phyloP scores from a whole-genome alignment of 2,329 filamentous ascomycete genomes.

The Drechslerella stenobrocha region DNA sequence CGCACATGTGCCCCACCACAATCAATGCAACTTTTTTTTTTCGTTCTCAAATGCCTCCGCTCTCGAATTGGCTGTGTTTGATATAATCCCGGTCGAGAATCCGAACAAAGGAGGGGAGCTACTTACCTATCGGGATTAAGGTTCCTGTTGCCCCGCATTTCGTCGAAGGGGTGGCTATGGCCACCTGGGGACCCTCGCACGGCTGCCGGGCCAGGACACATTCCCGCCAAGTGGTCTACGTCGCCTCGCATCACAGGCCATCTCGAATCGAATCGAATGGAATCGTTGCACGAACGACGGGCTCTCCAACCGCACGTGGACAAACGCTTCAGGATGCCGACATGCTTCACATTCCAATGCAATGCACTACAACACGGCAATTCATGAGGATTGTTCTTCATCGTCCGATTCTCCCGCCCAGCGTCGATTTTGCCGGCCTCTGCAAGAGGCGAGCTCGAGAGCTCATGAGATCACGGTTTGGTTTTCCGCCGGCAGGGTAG shows the following conservation, averaged over 20 bases:
- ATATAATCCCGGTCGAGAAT: constrained; percentile 4
- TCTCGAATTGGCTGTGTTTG: not conserved
- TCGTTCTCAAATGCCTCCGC: too few relatives aligned
- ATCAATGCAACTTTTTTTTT: too few relatives aligned
- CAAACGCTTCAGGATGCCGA: not conserved
- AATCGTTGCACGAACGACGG: not conserved
- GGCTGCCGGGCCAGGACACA: too few relatives aligned
- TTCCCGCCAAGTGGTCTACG: too few relatives aligned
- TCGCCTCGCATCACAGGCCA: too few relatives aligned
- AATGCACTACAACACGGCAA: not conserved
- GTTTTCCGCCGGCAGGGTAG: too few relatives aligned
- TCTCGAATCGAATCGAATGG: not conserved
- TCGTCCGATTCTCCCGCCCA: too few relatives aligned
- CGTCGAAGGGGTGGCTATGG: constrained; percentile 4
- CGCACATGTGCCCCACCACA: too few relatives aligned
- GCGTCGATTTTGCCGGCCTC: too few relatives aligned
- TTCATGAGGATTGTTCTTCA: not conserved
- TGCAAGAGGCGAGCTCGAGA: not conserved
- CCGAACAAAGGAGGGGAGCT: not conserved
- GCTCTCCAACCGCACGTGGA: not conserved
- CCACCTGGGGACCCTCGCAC: not conserved
- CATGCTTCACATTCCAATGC: constrained; percentile 6
- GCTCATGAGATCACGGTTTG: too few relatives aligned
- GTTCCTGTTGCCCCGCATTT: constrained; percentile 44
- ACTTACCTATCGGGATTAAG: too few relatives aligned